Conservation (phyloP, 176 grass and related monocot species). For the Hsuehochloa calcarea region DNA sequence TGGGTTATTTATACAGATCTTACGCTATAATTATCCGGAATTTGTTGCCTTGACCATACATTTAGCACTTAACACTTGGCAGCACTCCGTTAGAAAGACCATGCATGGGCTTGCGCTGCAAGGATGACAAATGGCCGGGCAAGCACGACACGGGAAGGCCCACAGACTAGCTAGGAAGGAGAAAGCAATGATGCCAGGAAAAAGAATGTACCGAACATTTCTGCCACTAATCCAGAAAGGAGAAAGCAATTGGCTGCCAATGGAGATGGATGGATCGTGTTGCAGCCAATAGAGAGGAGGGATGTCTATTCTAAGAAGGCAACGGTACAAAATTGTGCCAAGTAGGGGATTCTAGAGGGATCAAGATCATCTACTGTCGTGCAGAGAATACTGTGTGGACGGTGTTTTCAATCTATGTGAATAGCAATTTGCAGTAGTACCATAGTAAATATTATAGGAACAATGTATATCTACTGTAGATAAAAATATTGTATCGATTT, state of each 20-base stretch:
- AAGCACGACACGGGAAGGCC: neutral
- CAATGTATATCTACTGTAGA: too few relatives aligned
- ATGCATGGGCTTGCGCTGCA: neutral
- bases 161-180: neutral
- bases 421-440: too few relatives aligned
- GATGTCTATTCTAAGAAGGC: neutral
- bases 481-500: too few relatives aligned
- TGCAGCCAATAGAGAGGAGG: neutral
- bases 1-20: neutral
- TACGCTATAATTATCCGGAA: neutral
- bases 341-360: too few relatives aligned
- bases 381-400: too few relatives aligned
- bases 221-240: slow-evolving; percentile 18
- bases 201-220: slow-evolving; percentile 6
- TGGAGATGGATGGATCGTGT: neutral
- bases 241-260: slow-evolving; percentile 23
- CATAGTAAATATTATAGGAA: too few relatives aligned
- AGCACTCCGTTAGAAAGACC: neutral
- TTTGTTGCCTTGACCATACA: neutral
- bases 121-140: neutral
- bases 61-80: neutral
- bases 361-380: too few relatives aligned
- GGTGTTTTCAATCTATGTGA: too few relatives aligned
- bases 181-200: neutral
- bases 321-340: neutral